Base-by-base conservation (phyloP, 306 rosid species). In the Glycine soja region DNA sequence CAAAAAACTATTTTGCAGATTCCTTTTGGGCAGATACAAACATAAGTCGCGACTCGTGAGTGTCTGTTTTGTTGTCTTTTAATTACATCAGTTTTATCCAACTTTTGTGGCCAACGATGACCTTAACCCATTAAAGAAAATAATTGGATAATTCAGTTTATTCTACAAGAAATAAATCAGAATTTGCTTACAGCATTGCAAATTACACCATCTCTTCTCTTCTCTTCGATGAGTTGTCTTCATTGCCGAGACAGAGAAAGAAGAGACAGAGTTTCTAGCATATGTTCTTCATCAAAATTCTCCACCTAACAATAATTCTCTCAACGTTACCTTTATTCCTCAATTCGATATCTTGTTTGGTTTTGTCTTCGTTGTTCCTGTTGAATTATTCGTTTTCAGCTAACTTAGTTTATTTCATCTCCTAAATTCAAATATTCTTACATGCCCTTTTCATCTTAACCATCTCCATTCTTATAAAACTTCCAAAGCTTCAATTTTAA, bases 151-250 rank as follows among this genome's bases (percentile, higher is more conserved):
- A 74, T 74, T 19, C 30, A 2, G 48, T 48, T 59, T 62, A 36
- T 38, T 54, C 9, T 15, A 19, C 30, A 18, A 19, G n/a, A 75
- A 61, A 53, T 11, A 67, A 63, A 19, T 54, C 6, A 3, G 34
- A 68, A 40, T n/a, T 68, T 51, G 34, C 54, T 53, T 68, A 54
- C 40, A 54, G 24, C 52, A 57, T 81, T 19, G 83, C 47, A 79
- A 59, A 79, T 47, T 43, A 70, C 59, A 62, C 79, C 82, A 40
- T 45, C 74, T 69, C 63, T 64, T 57, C 66, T 82, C 65, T 82
- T 79, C 63, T 75, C 53, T 68, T 43, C 73, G 4, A 9, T 4
- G 3, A 36, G 30, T 36, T 43, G 34, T 76, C 73, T 58, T 15
- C 24, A 5, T 24, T 70, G 18, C 56, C 6, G 72, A 76, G 67